These are phyloP conservation scores for Aureobasidium sp. DNA, from an alignment of 2,329 filamentous ascomycete genomes.

Conservation along the genomic window DNA sequence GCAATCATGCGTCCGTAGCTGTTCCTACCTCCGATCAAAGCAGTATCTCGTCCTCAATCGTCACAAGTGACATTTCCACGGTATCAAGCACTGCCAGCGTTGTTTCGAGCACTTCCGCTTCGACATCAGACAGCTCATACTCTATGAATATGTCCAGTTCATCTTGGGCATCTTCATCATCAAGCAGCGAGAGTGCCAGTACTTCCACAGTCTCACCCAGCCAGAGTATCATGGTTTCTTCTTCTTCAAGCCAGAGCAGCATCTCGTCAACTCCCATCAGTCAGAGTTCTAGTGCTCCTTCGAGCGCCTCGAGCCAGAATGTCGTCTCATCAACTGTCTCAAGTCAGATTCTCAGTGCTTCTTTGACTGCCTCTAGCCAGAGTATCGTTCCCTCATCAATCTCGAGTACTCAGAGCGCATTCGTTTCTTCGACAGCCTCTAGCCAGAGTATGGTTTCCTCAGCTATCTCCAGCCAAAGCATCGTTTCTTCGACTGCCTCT, in stretches of 20 bases:
- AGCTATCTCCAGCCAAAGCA: neutral
- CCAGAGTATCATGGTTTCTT: neutral
- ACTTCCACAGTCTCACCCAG: neutral
- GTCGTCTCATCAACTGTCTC: neutral
- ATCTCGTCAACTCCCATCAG: no score
- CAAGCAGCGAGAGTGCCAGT: neutral
- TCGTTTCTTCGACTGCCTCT: neutral
- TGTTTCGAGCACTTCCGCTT: neutral
- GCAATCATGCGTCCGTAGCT: neutral
- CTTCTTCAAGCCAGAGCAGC: no score
- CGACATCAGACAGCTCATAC: constrained; percentile 2
- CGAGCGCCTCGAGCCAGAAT: neutral
- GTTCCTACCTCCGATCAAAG: neutral
- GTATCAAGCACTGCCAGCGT: neutral
- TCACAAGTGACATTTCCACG: neutral
- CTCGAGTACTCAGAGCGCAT: neutral
- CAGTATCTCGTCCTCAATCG: neutral
- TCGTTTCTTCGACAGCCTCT: neutral
- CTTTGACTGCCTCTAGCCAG: neutral
- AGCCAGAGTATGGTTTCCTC: neutral
- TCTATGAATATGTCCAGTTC: constrained; percentile 6
- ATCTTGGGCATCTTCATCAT: constrained; percentile 4
- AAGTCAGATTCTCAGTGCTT: neutral
- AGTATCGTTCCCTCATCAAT: neutral
- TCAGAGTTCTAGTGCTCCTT: neutral